Evolutionary conservation across 164 flowering plant genomes (phyloP), one percentile per base, ranked within the genome.

Genomic region (Tetracentron sinense): DNA sequence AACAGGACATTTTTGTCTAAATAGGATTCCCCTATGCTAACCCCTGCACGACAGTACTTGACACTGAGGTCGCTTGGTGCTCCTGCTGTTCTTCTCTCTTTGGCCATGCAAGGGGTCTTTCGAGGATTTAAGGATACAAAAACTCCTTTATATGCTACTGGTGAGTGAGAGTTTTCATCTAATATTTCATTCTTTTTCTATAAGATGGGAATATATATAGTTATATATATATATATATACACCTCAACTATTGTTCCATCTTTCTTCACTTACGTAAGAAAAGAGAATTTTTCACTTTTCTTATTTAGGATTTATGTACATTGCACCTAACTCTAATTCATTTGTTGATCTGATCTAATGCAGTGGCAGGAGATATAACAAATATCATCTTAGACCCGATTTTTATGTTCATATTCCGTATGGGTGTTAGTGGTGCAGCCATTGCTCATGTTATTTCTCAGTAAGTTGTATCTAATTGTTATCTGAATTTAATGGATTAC

Each of bases 391-490:
- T 95, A 74, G 99, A 95, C 46, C 92, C 97, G 6, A 82, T 95
- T 54, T 71, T 95, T 35, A 95, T 95, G 35, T 92, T 87, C 62
- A 73, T 56, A 21, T 81, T 74, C 64, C 66, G 54, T 14, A 14
- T 84, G 71, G 97, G 97, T 3, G 92, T 95, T 54, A 73, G 81
- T 63, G 99, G 99, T 70, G 99, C 99, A 16, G 98, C 99, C 67
- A 81, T 95, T 71, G 96, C 99, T 0, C 99, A 95, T 78, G 96
- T 95, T 49, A 62, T 87, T 56, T 92, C 99, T 67, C 99, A 95
- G 99, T 95, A 82, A 80, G 97, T 77, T 35, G 16, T 22, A 19
- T 44, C 23, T 56, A 29, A 21, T 47, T 49, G 25, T 1, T 58
- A 6, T 28, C 35, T 15, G 16, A 30, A 49, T 7, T 30, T 23